Base-by-base conservation (phyloP, 768 basidiomycete genomes). In the Trametes elegans region DNA sequence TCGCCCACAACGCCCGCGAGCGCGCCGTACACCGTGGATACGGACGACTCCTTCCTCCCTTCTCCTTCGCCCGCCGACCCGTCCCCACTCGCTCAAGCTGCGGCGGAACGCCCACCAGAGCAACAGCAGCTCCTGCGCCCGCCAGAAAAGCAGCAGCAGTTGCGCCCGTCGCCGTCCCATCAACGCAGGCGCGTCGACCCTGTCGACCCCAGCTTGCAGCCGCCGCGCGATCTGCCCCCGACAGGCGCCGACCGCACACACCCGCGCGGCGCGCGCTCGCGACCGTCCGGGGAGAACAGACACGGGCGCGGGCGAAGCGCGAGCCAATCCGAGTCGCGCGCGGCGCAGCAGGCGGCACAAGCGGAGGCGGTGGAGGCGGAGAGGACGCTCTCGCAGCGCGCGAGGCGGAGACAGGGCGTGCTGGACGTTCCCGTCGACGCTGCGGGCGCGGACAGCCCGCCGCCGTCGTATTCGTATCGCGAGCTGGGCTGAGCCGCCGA, bases 351-450 rank as follows among this genome's bases (percentile, higher is more conserved):
- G n/a, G n/a, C n/a, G n/a, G n/a, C n/a, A n/a, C n/a, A n/a, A n/a
- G n/a, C n/a, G n/a, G n/a, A n/a, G n/a, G n/a, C n/a, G n/a, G n/a
- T n/a, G n/a, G n/a, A n/a, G n/a, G n/a, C n/a, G n/a, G n/a, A n/a
- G n/a, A n/a, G n/a, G n/a, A n/a, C n/a, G n/a, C n/a, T n/a, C n/a
- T n/a, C n/a, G n/a, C n/a, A n/a, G n/a, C n/a, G 38, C 38, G 18
- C 10, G 38, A 39, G 49, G 9, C 34, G 50, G 28, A 49, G 49
- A 24, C 35, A 48, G 16, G 57, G 57, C 40, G 36, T 52, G 39
- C 26, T 58, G 31, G 57, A 58, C 27, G 57, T 58, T 26, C 57
- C 57, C 39, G 21, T 40, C 45, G 57, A 53, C 50, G 57, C 46
- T 13, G 49, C 24, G 18, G 42, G 46, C 41, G 41, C 24, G 18